Percentiles rank a stretch among this genome's conserved stretches.
Evolutionary conservation across 495 filamentous ascomycete genomes (phyloP).

Genomic region (Cryomyces antarcticus): DNA sequence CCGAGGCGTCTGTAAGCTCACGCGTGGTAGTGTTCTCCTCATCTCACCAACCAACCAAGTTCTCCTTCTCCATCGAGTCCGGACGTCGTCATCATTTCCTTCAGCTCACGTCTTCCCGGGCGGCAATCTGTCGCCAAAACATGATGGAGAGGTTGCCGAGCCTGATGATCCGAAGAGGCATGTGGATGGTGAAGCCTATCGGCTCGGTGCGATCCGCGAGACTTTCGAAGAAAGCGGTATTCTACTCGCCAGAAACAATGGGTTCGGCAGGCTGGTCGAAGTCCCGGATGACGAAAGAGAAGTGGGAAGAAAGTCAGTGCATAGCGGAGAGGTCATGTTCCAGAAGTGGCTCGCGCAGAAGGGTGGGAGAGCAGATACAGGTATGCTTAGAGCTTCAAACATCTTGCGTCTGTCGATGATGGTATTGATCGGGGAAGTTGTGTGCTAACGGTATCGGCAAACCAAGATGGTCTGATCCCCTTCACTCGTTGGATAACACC

Average conservation of each 20-base stretch:
- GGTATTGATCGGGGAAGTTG: not conserved
- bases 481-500: slow-evolving; percentile 92
- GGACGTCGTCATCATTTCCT: slow-evolving; percentile 63
- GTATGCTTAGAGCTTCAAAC: slow-evolving; percentile 19
- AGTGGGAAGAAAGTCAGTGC: slow-evolving; percentile 44
- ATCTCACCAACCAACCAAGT: slow-evolving; percentile 73
- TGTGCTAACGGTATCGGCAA: not conserved
- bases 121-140: slow-evolving; percentile 54
- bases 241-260: slow-evolving; percentile 41
- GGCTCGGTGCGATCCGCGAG: slow-evolving; percentile 67
- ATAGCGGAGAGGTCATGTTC: slow-evolving; percentile 40
- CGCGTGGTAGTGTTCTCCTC: slow-evolving; percentile 45
- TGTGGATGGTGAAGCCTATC: slow-evolving; percentile 44
- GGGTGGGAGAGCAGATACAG: slow-evolving; percentile 43
- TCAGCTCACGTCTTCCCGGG: slow-evolving; percentile 93
- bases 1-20: no score
- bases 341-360: slow-evolving; percentile 39
- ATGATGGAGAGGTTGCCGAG: slow-evolving; percentile 42
- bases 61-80: slow-evolving; percentile 69
- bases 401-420: not conserved
- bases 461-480: slow-evolving; percentile 42
- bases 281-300: slow-evolving; percentile 40
- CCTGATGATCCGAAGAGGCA: slow-evolving; percentile 31
- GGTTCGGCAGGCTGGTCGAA: slow-evolving; percentile 27
- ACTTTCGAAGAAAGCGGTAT: slow-evolving; percentile 93